Conservation (phyloP, 805 yeast species). For the Saturnispora quitensis region DNA sequence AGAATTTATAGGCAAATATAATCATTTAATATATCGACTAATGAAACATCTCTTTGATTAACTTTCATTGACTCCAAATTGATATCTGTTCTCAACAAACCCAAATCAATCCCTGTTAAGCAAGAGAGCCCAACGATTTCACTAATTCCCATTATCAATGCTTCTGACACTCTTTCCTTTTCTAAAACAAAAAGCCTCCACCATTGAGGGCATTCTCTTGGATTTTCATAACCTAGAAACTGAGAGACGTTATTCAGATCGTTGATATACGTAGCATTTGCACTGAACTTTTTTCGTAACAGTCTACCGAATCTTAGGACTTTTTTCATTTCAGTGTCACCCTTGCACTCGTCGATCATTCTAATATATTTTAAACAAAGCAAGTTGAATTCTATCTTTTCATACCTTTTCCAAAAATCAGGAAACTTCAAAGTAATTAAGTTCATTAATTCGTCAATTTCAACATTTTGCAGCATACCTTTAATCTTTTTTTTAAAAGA, state of each 20-base stretch:
- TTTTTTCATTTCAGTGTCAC: constrained; percentile 17
- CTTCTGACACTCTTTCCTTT: constrained; percentile 31
- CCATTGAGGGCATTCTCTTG: constrained; percentile 30
- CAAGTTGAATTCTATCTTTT: constrained; percentile 32
- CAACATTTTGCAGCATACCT: constrained; percentile 31
- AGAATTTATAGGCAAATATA: constrained; percentile 21
- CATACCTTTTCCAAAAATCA: constrained; percentile 25
- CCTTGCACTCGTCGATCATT: constrained; percentile 20
- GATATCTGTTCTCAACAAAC: constrained; percentile 17
- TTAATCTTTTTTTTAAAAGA: constrained; percentile 35
- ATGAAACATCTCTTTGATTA: constrained; percentile 24
- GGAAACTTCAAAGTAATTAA: constrained; percentile 34
- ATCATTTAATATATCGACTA: constrained; percentile 40
- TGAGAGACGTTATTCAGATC: constrained; percentile 39
- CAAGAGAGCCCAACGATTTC: constrained; percentile 9
- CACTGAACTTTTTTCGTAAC: constrained; percentile 26
- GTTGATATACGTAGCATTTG: constrained; percentile 25
- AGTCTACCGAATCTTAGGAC: constrained; percentile 34
- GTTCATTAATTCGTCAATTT: constrained; percentile 35
- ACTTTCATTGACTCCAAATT: constrained; percentile 11
- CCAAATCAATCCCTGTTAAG: constrained; percentile 19
- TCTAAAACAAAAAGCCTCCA: constrained; percentile 30
- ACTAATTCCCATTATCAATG: constrained; percentile 30
- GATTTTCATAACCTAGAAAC: constrained; percentile 45
- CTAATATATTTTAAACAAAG: constrained; percentile 36